Base-by-base conservation (phyloP, 2,329 filamentous ascomycete genomes). In the Ophiocordyceps robertsii region DNA sequence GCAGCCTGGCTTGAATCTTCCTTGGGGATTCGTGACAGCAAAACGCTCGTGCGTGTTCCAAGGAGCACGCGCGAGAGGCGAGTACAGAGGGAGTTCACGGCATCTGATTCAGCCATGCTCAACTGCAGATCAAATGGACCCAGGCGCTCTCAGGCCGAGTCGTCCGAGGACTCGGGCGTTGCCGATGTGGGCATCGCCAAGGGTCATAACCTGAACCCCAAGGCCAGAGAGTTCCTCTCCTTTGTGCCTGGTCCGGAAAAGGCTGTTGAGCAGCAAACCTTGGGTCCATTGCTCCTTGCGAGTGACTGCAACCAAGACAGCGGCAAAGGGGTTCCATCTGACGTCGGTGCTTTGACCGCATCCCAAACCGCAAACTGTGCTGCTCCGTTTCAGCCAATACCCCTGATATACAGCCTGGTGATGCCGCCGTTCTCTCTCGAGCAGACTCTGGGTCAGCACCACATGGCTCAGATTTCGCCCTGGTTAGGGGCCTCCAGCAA, bases 171-270 rank as follows among this genome's bases (percentile, higher is more conserved):
- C 16, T 36, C 33, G 9, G 33, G 16, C 36, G 14, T 4, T 29
- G 12, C 17, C 14, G 30, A 41, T 3, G 19, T 14, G 3, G 27
- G 13, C 14, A 14, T 17, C n/a, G 33, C 40, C 4, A 42, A 29
- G 29, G 11, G n/a, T n/a, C 43, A 43, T 21, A 37, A 43, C 16
- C 38, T 49, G n/a, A 50, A 50, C 19, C 49, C 49, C 8, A 50
- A 46, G 29, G 47, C 49, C 11, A 41, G 49, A 29, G 49, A 50
- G 31, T 50, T 50, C 16, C 31, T 47, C 2, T 49, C 48, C 0
- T 47, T 45, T 3, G 38, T 40, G n/a, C 31, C 29, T 10, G 29
- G 24, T 27, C 24, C 24, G 24, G 24, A 27, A 9, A 27, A 27
- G 9, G 24, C 24, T 27, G 24, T 7, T 6, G 24, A 27, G 24